Base-by-base conservation (phyloP, 2,329 filamentous ascomycete genomes). In the Cryphonectria naterciae region DNA sequence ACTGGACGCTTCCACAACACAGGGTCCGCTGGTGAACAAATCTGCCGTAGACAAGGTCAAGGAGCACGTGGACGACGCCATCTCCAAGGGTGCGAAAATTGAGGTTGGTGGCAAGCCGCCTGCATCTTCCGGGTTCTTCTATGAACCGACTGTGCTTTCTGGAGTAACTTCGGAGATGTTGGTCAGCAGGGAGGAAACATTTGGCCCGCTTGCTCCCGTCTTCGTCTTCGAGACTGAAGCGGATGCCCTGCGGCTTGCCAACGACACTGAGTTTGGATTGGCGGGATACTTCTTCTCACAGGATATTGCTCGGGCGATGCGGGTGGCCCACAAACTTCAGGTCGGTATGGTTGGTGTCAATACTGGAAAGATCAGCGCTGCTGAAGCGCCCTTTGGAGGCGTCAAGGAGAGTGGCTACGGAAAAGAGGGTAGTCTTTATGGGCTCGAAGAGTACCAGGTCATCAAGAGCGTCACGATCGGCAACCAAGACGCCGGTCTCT, bases 41-140 rank as follows among this genome's bases (percentile, higher is more conserved):
- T n/a, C 67, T 1, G 74, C 71, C 7, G 72, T 75, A 7, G 68
- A 60, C 4, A 77, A 77, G 66, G 74, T 75, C 28, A 37, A 52
- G 19, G 68, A 71, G 37, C 74, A 75, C 28, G 70, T 77, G 1
- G 35, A 68, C 1, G 75, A 76, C 32, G 75, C 75, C 3, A 41
- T 70, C 2, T 32, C 62, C 32, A 73, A 75, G 56, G 75, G 75
- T n/a, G 75, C 75, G 22, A 67, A 68, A 41, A 54, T 77, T 10
- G 63, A 70, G 49, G 32, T 72, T 4, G 75, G 75, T 58, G 91
- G 91, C 10, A 84, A 90, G 77, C 86, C 83, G 77, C 81, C 43
- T 46, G 43, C 43, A 15, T 17, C 43, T 19, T 7, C 43, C 1
- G 43, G 43, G 15, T 52, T 52, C 49, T 54, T 25, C 8, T 54